Evolutionary conservation across 2,329 filamentous ascomycete genomes (phyloP), one percentile per base, ranked within the genome.

Genomic region (Trichoderma polysporum): DNA sequence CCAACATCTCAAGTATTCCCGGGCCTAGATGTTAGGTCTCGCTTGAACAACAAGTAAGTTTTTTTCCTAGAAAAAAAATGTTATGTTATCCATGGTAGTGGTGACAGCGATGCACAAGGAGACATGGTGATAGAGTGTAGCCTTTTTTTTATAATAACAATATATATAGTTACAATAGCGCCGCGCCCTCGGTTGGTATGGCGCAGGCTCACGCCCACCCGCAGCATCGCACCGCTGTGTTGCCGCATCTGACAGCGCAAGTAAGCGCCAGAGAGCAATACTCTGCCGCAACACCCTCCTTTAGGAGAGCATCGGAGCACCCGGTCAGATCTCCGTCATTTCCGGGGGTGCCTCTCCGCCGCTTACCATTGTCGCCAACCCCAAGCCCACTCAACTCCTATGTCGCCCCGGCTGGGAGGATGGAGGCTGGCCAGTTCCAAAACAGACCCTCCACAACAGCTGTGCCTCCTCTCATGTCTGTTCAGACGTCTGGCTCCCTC

Each of bases 401-500:
- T 74, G 78, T 80, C 45, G 77, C 79, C 67, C 74, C 80, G n/a
- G 69, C 71, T 25, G 77, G 81, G 72, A 85, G 81, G 71, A 87
- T 87, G 84, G 84, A 86, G 66, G 70, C 74, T 19, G 73, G 72
- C 68, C 80, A 77, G 71, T 83, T 76, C 76, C 76, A 76, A 41
- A 71, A 71, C 56, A 70, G 75, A 64, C 64, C 71, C 17, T 54
- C 70, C 19, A 66, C 69, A 50, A 74, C 77, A 61, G 82, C 78
- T 69, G 83, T 86, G 35, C 87, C 87, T 54, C 87, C 87, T 9
- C 79, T 89, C 25, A 74, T 79, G 69, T 70, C 80, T 7, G 79
- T 86, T 61, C 81, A 81, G 31, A 82, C 82, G 41, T 81, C 89
- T 61, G 86, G 87, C 47, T 84, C 84, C n/a, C 84, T 93, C 65